phyloP scores from a whole-genome alignment of 208 protist species.

The Phytomonas francai region DNA sequence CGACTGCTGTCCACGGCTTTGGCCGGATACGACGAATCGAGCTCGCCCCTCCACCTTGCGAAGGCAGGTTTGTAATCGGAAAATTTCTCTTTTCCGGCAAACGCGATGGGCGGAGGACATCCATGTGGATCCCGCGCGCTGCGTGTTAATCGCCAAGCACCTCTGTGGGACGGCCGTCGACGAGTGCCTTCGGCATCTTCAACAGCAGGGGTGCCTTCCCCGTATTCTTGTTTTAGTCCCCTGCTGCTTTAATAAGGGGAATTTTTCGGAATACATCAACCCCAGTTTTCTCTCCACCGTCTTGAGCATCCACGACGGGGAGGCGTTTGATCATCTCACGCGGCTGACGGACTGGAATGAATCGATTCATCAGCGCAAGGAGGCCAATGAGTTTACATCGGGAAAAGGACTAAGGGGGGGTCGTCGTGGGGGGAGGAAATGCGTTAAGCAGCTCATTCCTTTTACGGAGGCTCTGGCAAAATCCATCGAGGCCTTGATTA shows the following conservation, averaged over 20 bases:
- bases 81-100: constrained; percentile 32
- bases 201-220: constrained; percentile 36
- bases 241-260: constrained; percentile 71
- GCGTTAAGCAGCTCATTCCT: constrained; percentile 26
- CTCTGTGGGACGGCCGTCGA: constrained; percentile 76
- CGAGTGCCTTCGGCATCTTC: constrained; percentile 49
- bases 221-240: constrained; percentile 61
- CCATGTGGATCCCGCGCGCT: constrained; percentile 22
- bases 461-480: constrained; percentile 40
- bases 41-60: constrained; percentile 24
- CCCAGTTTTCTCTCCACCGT: constrained; percentile 26
- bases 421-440: constrained; percentile 18
- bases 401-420: not conserved
- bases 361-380: constrained; percentile 34
- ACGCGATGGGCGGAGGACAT: constrained; percentile 36
- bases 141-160: constrained; percentile 69
- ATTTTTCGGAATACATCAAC: constrained; percentile 50
- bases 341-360: constrained; percentile 67
- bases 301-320: constrained; percentile 23
- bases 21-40: constrained; percentile 33
- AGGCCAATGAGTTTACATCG: constrained; percentile 2
- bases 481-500: constrained; percentile 46
- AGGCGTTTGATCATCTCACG: constrained; percentile 27
- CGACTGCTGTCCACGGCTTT: constrained; percentile 51
- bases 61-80: constrained; percentile 25